Percentiles rank a stretch among this genome's conserved stretches.
Evolutionary conservation across 1,139 yeast genomes (phyloP).

Genomic region (Suhomyces guaymorum): DNA sequence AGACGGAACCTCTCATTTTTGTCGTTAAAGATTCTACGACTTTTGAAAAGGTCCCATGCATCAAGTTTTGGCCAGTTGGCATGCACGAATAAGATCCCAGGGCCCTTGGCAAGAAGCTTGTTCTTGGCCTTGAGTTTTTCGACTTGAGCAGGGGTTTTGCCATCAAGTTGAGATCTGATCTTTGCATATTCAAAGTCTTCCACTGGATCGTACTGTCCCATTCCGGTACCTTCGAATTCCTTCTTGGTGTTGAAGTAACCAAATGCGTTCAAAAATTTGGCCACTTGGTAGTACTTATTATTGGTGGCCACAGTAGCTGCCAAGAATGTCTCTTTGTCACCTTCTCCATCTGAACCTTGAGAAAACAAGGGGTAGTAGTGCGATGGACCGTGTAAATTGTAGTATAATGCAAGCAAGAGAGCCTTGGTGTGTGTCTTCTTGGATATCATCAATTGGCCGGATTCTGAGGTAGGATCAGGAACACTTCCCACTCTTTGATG

Average conservation of each 20-base stretch:
- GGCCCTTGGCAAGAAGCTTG: constrained; percentile 21
- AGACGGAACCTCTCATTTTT: constrained; percentile 50
- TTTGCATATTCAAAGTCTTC: constrained; percentile 46
- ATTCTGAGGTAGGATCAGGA: constrained; percentile 80
- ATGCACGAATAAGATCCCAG: constrained; percentile 58
- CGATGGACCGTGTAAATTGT: constrained; percentile 76
- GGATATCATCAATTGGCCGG: constrained; percentile 76
- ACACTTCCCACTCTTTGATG: constrained; percentile 71
- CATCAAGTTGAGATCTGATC: constrained; percentile 8
- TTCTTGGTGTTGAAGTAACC: constrained; percentile 48
- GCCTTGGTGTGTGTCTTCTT: constrained; percentile 66
- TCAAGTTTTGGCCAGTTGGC: constrained; percentile 66
- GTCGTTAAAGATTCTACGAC: constrained; percentile 42
- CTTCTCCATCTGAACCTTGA: constrained; percentile 86
- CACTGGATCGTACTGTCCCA: constrained; percentile 72
- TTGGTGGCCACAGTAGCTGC: constrained; percentile 72
- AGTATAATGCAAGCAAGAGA: constrained; percentile 67
- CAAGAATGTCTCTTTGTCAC: constrained; percentile 85
- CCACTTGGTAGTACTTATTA: constrained; percentile 68
- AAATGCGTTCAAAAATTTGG: constrained; percentile 52
- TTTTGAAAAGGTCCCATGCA: constrained; percentile 51
- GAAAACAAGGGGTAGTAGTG: constrained; percentile 82
- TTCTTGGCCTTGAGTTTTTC: constrained; percentile 11
- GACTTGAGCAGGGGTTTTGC: constrained; percentile 14
- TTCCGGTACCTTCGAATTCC: constrained; percentile 61